These are phyloP conservation scores for Leptodontidium sp. DNA, from an alignment of 2,329 filamentous ascomycete species.

Conservation along the genomic window DNA sequence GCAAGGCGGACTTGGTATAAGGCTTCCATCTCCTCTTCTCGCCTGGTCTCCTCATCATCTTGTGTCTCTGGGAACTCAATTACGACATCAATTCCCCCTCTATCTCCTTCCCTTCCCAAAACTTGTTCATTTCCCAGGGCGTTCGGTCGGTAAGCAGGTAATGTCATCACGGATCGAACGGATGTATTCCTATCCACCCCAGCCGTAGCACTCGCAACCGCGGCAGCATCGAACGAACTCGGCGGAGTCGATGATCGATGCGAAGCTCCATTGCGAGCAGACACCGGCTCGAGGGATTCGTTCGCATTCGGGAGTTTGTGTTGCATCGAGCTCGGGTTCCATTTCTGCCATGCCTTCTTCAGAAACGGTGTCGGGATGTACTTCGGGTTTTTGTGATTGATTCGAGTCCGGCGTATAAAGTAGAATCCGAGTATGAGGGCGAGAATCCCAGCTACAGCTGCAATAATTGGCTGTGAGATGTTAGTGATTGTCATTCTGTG, in stretches of 20 bases:
- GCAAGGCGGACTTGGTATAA: constrained; percentile 88
- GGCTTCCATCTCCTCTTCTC: constrained; percentile 92
- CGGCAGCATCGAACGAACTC: constrained; percentile 28
- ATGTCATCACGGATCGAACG: constrained; percentile 90
- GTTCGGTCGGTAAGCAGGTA: constrained; percentile 82
- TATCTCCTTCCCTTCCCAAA: constrained; percentile 87
- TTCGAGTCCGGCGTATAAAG: constrained; percentile 51
- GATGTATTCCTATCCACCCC: constrained; percentile 83
- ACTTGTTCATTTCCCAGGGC: constrained; percentile 81
- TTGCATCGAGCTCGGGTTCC: constrained; percentile 49
- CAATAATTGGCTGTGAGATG: constrained; percentile 24
- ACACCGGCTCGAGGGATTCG: constrained; percentile 51
- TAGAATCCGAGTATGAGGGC: constrained; percentile 35
- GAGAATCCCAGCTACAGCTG: constrained; percentile 34
- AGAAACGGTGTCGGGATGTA: constrained; percentile 59
- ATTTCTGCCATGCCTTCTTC: constrained; percentile 60
- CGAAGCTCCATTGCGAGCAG: constrained; percentile 38
- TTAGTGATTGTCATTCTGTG: not conserved
- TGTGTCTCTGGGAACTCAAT: constrained; percentile 83
- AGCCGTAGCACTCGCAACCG: constrained; percentile 22
- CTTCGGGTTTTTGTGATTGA: constrained; percentile 55
- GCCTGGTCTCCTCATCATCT: constrained; percentile 78
- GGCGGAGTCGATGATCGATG: constrained; percentile 27
- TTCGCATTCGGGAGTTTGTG: constrained; percentile 44
- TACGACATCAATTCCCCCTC: constrained; percentile 89